Percentiles rank a stretch among this genome's conserved stretches.
phyloP scores from a whole-genome alignment of 2,329 filamentous ascomycete species.

The Aspergillus versicolor region DNA sequence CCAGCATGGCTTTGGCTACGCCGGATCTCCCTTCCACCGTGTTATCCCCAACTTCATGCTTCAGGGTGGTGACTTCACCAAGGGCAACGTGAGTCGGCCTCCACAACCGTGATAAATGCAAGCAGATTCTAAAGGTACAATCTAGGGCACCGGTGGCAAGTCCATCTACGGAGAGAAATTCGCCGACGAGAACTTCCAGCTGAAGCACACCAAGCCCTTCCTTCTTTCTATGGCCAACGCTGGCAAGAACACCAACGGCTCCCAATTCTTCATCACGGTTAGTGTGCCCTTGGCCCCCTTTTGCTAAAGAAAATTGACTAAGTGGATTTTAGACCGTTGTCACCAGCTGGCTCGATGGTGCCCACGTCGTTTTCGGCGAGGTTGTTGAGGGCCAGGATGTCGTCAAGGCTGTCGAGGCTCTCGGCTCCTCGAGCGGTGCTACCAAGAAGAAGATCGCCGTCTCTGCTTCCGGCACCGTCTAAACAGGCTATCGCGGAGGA shows the following conservation, averaged over 20 bases:
- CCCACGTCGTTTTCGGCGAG: slow-evolving; percentile 68
- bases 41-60: slow-evolving; percentile 94
- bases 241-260: slow-evolving; percentile 85
- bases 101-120: not conserved
- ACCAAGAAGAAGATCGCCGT: not conserved
- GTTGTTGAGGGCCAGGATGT: slow-evolving; percentile 55
- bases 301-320: not conserved
- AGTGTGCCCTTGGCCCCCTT: not conserved
- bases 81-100: slow-evolving; percentile 70
- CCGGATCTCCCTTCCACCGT: slow-evolving; percentile 83
- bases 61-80: slow-evolving; percentile 94
- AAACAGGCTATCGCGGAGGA: not conserved
- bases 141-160: slow-evolving; percentile 81
- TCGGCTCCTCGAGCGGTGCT: slow-evolving; percentile 54
- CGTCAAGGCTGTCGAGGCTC: slow-evolving; percentile 60
- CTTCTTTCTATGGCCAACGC: slow-evolving; percentile 94
- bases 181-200: slow-evolving; percentile 83
- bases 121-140: not conserved
- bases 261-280: slow-evolving; percentile 70
- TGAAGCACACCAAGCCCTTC: slow-evolving; percentile 71
- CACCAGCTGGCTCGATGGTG: slow-evolving; percentile 65
- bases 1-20: slow-evolving; percentile 80
- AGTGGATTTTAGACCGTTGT: slow-evolving; percentile 50
- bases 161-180: slow-evolving; percentile 97
- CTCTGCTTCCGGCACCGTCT: not conserved